Conservation (phyloP, 1,284 basidiomycete genomes). For the Xerocomus minutiporus region DNA sequence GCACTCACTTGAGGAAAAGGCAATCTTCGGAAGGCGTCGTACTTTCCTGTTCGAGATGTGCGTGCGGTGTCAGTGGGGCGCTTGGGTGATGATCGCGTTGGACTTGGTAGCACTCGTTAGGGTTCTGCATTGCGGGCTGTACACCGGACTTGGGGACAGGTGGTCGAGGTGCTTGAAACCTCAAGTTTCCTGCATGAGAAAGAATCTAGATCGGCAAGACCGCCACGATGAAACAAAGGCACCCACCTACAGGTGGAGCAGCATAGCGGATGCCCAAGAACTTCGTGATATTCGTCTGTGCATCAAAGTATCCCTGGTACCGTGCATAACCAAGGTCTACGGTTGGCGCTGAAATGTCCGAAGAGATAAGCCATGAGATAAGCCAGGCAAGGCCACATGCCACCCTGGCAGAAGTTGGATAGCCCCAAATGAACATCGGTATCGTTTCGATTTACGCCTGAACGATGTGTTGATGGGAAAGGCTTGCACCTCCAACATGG, state of each 20-base stretch:
- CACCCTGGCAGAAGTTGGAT: background rate
- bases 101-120: conserved; percentile 12
- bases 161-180: conserved; percentile 16
- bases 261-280: conserved; percentile 20
- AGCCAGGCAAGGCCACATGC: background rate
- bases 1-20: conserved; percentile 23
- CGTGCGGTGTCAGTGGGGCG: background rate
- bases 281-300: conserved; percentile 5
- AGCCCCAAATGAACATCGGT: background rate
- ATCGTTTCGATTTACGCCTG: background rate
- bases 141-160: conserved; percentile 3
- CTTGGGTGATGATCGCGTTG: background rate
- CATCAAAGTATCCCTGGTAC: conserved; percentile 14
- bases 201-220: background rate
- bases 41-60: conserved; percentile 1
- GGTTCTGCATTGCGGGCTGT: conserved; percentile 15
- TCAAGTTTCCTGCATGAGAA: conserved; percentile 7
- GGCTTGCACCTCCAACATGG: too few species aligned
- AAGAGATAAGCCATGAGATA: background rate
- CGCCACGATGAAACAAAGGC: background rate
- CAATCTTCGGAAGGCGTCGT: conserved; percentile 17
- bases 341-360: background rate
- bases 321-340: conserved; percentile 17
- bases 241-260: conserved; percentile 15
- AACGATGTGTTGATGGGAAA: background rate